Base-by-base conservation (phyloP, 1,139 yeast species). In the Candida sanyaensis region DNA sequence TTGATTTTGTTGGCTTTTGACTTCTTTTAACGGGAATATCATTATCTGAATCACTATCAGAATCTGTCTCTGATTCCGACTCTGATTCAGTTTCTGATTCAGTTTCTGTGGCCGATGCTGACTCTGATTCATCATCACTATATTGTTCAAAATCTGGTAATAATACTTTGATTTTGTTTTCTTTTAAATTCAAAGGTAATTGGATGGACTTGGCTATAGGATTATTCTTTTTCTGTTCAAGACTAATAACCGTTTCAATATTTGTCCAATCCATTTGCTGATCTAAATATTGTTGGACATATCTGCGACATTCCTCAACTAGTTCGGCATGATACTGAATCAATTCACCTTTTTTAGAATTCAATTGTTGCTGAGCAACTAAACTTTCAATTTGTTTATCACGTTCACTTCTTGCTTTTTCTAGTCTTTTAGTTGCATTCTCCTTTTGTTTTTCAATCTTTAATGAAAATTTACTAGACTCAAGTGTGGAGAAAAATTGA, bases 211-310 rank as follows among this genome's bases (percentile, higher is more conserved):
- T 68, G 0, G 97, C 96, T 44, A 85, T 73, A 3, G 70, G 64
- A 57, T 87, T 88, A 0, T 85, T 85, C 54, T 85, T 79, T 2
- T 73, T 66, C 57, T 89, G 85, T 58, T 92, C 97, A 43, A 84
- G 75, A 46, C 77, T 71, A 46, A 93, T 84, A 48, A 86, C 70
- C 54, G 86, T 83, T 61, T 88, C 97, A 51, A 92, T 91, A 54
- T 90, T 88, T 31, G 82, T 78, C 99, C 99, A 93, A 63, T 93
- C 98, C 92, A 90, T 89, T 55, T 90, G 95, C 61, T 89, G 96
- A 45, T 86, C 84, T 5, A 92, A 55, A 48, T 89, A 68, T 1
- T 72, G 72, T 50, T 84, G 86, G 7, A 93, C 86, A 9, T 89
- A 86, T 11, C 64, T 69, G 50, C 81, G 84, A 42, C 96, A 91